Evolutionary conservation across 1,284 basidiomycete genomes (phyloP).

Genomic region (Pascua guehoae): DNA sequence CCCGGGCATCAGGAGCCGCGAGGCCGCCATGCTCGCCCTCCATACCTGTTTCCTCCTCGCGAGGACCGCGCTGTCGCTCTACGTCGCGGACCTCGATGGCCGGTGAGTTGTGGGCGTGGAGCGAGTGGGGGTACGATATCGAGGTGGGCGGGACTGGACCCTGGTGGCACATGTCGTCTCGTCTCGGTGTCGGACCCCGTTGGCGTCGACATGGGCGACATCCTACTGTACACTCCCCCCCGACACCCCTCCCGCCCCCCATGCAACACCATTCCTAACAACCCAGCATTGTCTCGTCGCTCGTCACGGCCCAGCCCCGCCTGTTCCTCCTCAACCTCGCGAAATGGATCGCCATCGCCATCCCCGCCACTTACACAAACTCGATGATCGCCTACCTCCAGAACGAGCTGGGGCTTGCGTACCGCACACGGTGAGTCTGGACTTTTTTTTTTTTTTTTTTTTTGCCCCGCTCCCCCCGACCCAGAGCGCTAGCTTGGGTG

Average conservation of each 20-base stretch:
- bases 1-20: slow-evolving; percentile 76
- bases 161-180: too few species aligned
- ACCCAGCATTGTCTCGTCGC: slow-evolving; percentile 81
- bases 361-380: slow-evolving; percentile 94
- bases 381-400: slow-evolving; percentile 93
- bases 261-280: too few species aligned
- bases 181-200: not conserved
- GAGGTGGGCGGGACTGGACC: too few species aligned
- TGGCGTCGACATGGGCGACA: too few species aligned
- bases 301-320: slow-evolving; percentile 80
- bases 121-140: not conserved
- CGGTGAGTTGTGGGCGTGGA: slow-evolving; percentile 56
- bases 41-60: slow-evolving; percentile 85
- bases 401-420: slow-evolving; percentile 87
- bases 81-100: slow-evolving; percentile 87
- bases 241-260: too few species aligned
- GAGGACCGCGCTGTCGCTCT: slow-evolving; percentile 86
- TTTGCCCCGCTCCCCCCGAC: not conserved
- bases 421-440: slow-evolving; percentile 63
- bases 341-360: slow-evolving; percentile 87
- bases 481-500: too few species aligned
- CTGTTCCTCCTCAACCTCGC: slow-evolving; percentile 81
- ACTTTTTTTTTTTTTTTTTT: not conserved
- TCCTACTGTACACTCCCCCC: too few species aligned
- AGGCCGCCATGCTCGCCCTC: slow-evolving; percentile 78